Percentiles rank a stretch among this genome's conserved stretches.
Conservation (phyloP, 495 filamentous ascomycete species). For the Talaromyces borbonicus region DNA sequence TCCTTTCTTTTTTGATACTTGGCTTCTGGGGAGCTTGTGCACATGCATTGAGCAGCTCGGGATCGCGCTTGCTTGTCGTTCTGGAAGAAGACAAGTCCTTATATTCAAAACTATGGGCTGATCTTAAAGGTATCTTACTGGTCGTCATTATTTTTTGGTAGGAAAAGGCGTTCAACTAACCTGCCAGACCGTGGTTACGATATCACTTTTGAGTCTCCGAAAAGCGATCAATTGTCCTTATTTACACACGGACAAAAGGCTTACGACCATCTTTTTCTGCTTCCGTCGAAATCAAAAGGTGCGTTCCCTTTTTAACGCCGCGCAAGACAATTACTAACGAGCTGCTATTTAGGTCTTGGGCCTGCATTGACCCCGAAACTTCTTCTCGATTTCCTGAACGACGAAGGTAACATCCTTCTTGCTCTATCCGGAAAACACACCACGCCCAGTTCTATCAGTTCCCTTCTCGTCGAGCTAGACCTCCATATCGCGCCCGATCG, state of each 20-base stretch:
- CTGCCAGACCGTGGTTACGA: slow-evolving; percentile 69
- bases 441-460: slow-evolving; percentile 68
- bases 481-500: slow-evolving; percentile 82
- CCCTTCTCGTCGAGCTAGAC: slow-evolving; percentile 83
- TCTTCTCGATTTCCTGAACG: slow-evolving; percentile 85
- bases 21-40: slow-evolving; percentile 50
- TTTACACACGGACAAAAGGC: slow-evolving; percentile 79
- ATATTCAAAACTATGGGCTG: slow-evolving; percentile 74
- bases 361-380: slow-evolving; percentile 76
- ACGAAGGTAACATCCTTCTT: slow-evolving; percentile 83
- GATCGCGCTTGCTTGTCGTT: slow-evolving; percentile 74
- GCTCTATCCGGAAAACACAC: slow-evolving; percentile 67
- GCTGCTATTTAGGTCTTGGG: slow-evolving; percentile 54
- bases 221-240: slow-evolving; percentile 68
- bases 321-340: neutral
- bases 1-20: slow-evolving; percentile 57
- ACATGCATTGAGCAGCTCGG: slow-evolving; percentile 69
- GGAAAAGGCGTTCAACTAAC: slow-evolving; percentile 12
- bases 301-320: slow-evolving; percentile 6
- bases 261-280: slow-evolving; percentile 83
- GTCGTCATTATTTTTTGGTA: slow-evolving; percentile 6
- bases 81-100: slow-evolving; percentile 77
- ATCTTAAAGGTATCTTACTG: slow-evolving; percentile 69
- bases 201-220: slow-evolving; percentile 72
- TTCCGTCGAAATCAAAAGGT: slow-evolving; percentile 87